Evolutionary conservation across 2,329 filamentous ascomycete species (phyloP).

Genomic region (Calonectria ilicicola): DNA sequence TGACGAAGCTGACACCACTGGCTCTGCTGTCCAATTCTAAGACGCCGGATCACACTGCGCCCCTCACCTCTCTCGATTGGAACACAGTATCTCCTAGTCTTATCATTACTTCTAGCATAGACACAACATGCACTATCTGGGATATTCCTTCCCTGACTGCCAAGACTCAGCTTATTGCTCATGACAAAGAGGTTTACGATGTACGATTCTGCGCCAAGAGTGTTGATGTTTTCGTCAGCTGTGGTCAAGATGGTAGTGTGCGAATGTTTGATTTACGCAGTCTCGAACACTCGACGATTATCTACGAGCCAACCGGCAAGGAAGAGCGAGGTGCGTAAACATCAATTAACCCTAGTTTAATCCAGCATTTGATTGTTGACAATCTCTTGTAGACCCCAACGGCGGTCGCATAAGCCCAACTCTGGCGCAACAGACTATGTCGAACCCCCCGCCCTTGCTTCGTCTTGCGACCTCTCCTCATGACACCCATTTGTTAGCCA

Average conservation of each 20-base stretch:
- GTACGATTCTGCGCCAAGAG: constrained; percentile 98
- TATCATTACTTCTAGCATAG: constrained; percentile 98
- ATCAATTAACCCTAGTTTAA: not conserved
- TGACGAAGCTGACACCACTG: constrained; percentile 89
- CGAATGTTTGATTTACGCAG: constrained; percentile 98
- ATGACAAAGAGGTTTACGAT: constrained; percentile 99
- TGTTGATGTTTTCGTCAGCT: constrained; percentile 98
- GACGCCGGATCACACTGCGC: constrained; percentile 96
- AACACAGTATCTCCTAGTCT: constrained; percentile 96
- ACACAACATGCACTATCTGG: constrained; percentile 99
- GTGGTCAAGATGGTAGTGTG: constrained; percentile 96
- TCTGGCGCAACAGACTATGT: constrained; percentile 81
- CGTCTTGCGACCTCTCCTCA: constrained; percentile 92
- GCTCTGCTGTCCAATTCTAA: constrained; percentile 97
- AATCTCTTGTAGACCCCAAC: constrained; percentile 59
- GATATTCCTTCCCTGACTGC: constrained; percentile 97
- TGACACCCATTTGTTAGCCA: constrained; percentile 95
- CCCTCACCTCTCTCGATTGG: constrained; percentile 96
- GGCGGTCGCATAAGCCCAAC: constrained; percentile 78
- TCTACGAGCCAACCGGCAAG: constrained; percentile 96
- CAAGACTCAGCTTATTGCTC: constrained; percentile 97
- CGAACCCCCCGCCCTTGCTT: constrained; percentile 80
- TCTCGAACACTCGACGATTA: constrained; percentile 97
- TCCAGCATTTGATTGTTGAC: constrained; percentile 32
- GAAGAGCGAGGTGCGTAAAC: constrained; percentile 72